Percentiles rank a stretch among this genome's conserved stretches.
phyloP scores from a whole-genome alignment of 352 stramenopile genomes.

The Vaucheria bursata region DNA sequence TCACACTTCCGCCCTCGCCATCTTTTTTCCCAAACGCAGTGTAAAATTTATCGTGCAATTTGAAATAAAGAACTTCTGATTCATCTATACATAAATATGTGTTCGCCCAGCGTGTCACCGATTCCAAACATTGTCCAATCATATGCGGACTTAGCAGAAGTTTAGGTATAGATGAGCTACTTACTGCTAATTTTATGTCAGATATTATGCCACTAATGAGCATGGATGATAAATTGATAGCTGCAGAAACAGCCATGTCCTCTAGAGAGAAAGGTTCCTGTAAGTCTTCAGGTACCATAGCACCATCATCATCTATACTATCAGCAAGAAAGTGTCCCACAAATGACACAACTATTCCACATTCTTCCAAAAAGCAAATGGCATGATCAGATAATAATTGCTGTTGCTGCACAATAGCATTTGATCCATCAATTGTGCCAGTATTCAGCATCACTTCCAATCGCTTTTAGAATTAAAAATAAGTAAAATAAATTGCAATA shows the following conservation, averaged over 20 bases:
- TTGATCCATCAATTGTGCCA: slow-evolving; percentile 16
- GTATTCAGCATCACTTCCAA: slow-evolving; percentile 11
- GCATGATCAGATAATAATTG: slow-evolving; percentile 11
- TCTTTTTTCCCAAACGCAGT: neutral
- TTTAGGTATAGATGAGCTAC: no score
- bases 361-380: slow-evolving; percentile 24
- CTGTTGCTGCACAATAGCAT: slow-evolving; percentile 3
- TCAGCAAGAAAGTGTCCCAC: slow-evolving; percentile 28
- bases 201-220: neutral
- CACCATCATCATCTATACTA: neutral
- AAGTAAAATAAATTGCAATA: no score
- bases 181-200: neutral
- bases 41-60: neutral
- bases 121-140: neutral
- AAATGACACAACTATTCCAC: slow-evolving; percentile 16
- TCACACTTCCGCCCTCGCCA: neutral
- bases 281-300: slow-evolving; percentile 18
- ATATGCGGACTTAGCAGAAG: no score
- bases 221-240: neutral
- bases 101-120: neutral
- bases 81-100: neutral
- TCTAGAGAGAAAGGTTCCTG: slow-evolving; percentile 3
- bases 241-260: neutral
- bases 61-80: neutral
- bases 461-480: no score